A percentile compares a stretch with the other conserved stretches of the same genome.
Conservation (phyloP, 1,284 basidiomycete species). For the Exobasidium cylindrosporum region DNA sequence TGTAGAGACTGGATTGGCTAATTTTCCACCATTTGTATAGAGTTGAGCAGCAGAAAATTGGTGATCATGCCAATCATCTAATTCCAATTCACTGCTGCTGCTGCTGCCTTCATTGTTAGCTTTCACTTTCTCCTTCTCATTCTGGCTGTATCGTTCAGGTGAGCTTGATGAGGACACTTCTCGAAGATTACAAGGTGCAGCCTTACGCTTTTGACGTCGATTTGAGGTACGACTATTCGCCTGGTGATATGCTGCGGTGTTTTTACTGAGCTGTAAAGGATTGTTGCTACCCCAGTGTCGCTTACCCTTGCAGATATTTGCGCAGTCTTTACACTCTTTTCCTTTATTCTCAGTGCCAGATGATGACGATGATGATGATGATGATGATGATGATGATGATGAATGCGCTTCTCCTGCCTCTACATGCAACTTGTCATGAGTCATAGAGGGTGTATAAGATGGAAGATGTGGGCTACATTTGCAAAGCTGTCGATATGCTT, state of each 20-base stretch:
- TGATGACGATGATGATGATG: no score
- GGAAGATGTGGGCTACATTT: constrained; percentile 17
- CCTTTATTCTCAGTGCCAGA: not conserved
- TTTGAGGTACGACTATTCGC: not conserved
- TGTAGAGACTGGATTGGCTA: no score
- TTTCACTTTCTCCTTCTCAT: no score
- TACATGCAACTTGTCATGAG: constrained; percentile 17
- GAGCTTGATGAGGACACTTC: no score
- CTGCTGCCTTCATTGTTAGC: no score
- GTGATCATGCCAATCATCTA: not conserved
- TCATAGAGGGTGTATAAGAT: constrained; percentile 5
- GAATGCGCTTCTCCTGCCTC: not conserved
- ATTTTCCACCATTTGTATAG: no score
- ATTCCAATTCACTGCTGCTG: not conserved
- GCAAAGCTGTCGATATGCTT: constrained; percentile 25
- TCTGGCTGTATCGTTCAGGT: no score
- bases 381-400: no score
- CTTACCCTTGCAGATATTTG: constrained; percentile 4
- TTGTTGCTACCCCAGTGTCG: constrained; percentile 39
- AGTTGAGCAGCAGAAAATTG: no score
- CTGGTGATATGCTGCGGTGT: not conserved
- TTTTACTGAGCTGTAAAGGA: not conserved
- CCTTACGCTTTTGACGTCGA: not conserved
- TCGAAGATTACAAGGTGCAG: no score
- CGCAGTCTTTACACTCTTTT: not conserved